phyloP scores from a whole-genome alignment of 2,329 filamentous ascomycete species.

The Stagonosporopsis rhizophila region DNA sequence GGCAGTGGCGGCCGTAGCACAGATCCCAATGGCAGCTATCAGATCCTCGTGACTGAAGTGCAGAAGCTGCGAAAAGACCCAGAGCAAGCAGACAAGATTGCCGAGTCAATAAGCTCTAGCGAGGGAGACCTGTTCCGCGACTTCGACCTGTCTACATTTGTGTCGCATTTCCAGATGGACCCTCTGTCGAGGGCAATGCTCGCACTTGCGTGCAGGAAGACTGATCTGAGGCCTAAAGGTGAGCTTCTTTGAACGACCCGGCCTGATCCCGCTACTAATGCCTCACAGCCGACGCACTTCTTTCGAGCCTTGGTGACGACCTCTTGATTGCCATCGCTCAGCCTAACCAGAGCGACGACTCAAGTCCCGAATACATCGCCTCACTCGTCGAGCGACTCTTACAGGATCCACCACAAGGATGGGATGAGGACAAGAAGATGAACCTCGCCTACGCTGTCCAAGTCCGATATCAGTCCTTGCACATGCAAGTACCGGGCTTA shows the following conservation, averaged over 20 bases:
- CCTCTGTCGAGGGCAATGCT: constrained; percentile 86
- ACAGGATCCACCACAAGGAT: constrained; percentile 84
- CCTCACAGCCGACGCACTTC: constrained; percentile 80
- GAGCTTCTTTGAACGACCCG: constrained; percentile 30
- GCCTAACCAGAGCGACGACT: constrained; percentile 67
- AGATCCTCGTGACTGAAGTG: constrained; percentile 82
- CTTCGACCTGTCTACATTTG: constrained; percentile 93
- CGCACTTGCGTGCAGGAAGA: constrained; percentile 83
- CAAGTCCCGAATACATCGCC: constrained; percentile 74
- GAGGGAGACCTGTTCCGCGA: constrained; percentile 95
- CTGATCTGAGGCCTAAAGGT: constrained; percentile 92
- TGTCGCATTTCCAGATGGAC: constrained; percentile 95
- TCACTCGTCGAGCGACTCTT: constrained; percentile 85
- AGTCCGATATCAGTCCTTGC: constrained; percentile 68
- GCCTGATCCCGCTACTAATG: constrained; percentile 25
- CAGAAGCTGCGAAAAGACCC: constrained; percentile 81
- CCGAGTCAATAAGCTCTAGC: constrained; percentile 87
- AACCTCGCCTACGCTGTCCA: constrained; percentile 70
- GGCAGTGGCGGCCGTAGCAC: constrained; percentile 75
- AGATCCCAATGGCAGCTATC: constrained; percentile 81
- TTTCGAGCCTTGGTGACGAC: constrained; percentile 77
- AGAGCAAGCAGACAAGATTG: constrained; percentile 87
- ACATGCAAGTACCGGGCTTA: constrained; percentile 71
- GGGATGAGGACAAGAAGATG: constrained; percentile 76
- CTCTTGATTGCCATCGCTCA: constrained; percentile 80